Percentiles rank a stretch among this genome's conserved stretches.
Conservation (phyloP, 108 stramenopile genomes). For the Skeletonema costatum region DNA sequence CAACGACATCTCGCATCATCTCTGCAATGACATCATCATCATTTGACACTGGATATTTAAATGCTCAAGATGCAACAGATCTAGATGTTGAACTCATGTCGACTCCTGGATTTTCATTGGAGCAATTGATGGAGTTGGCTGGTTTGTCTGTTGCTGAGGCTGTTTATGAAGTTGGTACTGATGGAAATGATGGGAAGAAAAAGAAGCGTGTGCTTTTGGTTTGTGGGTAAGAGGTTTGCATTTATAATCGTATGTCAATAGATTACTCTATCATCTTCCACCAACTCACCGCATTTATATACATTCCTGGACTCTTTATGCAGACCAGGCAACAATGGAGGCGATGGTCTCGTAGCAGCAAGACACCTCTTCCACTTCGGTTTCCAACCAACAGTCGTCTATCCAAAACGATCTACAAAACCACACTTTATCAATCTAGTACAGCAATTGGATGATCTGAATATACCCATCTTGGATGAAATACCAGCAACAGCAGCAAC, state of each 20-base stretch:
- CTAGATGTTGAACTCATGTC: conserved; percentile 96
- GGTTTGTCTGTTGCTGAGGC: conserved; percentile 94
- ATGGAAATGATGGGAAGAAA: conserved; percentile 7
- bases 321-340: conserved; percentile 99
- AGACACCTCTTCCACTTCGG: conserved; percentile 95
- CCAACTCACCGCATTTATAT: not conserved
- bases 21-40: not conserved
- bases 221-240: conserved; percentile 45
- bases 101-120: conserved; percentile 90
- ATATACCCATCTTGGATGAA: conserved; percentile 63
- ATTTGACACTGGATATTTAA: conserved; percentile 67
- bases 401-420: conserved; percentile 82
- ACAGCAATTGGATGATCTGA: conserved; percentile 86
- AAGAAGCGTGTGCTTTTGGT: conserved; percentile 56
- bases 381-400: conserved; percentile 80
- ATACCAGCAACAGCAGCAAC: conserved; percentile 20
- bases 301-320: conserved; percentile 3
- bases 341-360: conserved; percentile 99
- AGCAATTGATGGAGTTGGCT: conserved; percentile 99
- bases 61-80: conserved; percentile 79
- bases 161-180: conserved; percentile 58
- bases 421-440: conserved; percentile 84
- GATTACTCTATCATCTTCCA: not conserved
- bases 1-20: not conserved
- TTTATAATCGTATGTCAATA: not conserved